Conservation (phyloP, 1,284 basidiomycete species). For the Trichosporon sp. region DNA sequence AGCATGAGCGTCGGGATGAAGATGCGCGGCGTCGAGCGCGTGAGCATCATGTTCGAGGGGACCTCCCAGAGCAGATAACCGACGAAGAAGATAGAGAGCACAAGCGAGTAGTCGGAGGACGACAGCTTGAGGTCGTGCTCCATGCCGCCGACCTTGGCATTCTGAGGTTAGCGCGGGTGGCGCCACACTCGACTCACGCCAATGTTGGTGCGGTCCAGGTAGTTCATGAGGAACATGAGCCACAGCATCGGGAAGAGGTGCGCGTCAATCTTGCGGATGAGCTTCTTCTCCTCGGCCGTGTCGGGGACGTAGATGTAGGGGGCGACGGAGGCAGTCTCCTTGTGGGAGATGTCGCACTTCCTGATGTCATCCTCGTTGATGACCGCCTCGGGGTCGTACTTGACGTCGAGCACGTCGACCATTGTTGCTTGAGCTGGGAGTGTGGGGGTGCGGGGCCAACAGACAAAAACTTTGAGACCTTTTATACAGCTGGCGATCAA, state of each 20-base stretch:
- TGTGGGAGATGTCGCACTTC: slow-evolving; percentile 1
- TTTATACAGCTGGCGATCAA: background rate
- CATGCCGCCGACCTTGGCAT: slow-evolving; percentile 51
- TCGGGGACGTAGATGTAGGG: slow-evolving; percentile 27
- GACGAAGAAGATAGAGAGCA: slow-evolving; percentile 46
- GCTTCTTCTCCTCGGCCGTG: slow-evolving; percentile 39
- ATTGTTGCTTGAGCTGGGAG: background rate
- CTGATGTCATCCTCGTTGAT: background rate
- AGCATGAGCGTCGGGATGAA: slow-evolving; percentile 45
- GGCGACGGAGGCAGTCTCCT: background rate
- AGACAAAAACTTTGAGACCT: background rate
- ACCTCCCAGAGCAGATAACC: slow-evolving; percentile 31
- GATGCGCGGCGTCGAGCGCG: slow-evolving; percentile 41
- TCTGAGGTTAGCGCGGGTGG: slow-evolving; percentile 15
- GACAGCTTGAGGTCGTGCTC: slow-evolving; percentile 38
- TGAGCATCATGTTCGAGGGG: slow-evolving; percentile 46
- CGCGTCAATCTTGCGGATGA: slow-evolving; percentile 48
- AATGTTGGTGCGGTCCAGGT: slow-evolving; percentile 8
- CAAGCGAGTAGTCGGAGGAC: slow-evolving; percentile 43
- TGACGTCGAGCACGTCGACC: background rate
- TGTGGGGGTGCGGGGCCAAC: background rate
- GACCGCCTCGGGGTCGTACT: background rate
- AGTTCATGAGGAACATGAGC: slow-evolving; percentile 23
- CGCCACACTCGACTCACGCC: background rate
- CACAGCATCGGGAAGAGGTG: slow-evolving; percentile 44